Evolutionary conservation across 768 basidiomycete species (phyloP), one percentile per base, ranked within the genome.

Genomic region (Tulasnella sp.): DNA sequence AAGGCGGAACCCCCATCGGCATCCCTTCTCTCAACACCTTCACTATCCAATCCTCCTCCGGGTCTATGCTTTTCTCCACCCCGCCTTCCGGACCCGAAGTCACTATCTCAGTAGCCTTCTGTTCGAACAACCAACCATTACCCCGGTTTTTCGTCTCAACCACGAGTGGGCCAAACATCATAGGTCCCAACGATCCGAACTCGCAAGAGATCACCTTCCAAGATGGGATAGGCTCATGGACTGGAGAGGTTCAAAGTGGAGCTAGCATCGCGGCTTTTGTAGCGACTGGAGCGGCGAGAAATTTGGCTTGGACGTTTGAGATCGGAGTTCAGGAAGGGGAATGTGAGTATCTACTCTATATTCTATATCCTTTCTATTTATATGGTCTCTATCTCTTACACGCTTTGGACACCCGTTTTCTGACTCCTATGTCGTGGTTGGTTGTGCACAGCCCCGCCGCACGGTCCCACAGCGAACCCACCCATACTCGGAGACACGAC

Each of bases 401-500:
- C 42, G 8, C 42, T 14, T 42, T 42, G 3, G 9, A 14, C 9
- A 42, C 42, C 42, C 42, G 9, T 1, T 42, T 42, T 42, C 48
- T 48, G 48, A 48, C 18, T 24, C 21, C 48, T 48, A 6, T 24
- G 48, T 21, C 48, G 0, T 75, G 21, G 31, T 31, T 24, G n/a
- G 34, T 58, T 52, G 39, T 56, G 40, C 16, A 12, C 73, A 91
- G 91, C 81, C 16, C 87, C 89, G 24, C 84, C 91, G 73, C 91
- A 92, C 81, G 83, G 87, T 80, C 78, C 85, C 7, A 82, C 89
- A 16, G 78, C 84, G 24, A 82, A 82, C 14, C 82, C 88, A 0
- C 93, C 93, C 0, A 84, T 92, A 8, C 85, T 94, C 1, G 93
- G 92, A 3, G 94, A 95, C 83, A 91, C 92, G 0, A 93, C 93